Base-by-base conservation (phyloP, 805 yeast species). In the Scheffersomyces ergatensis region DNA sequence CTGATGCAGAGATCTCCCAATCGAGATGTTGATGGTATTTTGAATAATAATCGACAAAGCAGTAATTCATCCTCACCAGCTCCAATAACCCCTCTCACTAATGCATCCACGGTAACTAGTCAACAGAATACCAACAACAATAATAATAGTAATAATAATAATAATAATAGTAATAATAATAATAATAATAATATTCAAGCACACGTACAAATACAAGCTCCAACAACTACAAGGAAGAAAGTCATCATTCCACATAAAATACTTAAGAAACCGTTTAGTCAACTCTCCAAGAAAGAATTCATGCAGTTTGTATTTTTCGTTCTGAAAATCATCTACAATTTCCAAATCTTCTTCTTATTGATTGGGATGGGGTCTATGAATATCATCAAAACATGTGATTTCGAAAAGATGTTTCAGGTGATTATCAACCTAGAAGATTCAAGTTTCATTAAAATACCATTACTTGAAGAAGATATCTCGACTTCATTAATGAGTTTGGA, bases 161-260 rank as follows among this genome's bases (percentile, higher is more conserved):
- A n/a, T n/a, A n/a, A n/a, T n/a, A n/a, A n/a, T n/a, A n/a, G n/a
- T n/a, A n/a, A n/a, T n/a, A n/a, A n/a, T n/a, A n/a, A n/a, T n/a
- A n/a, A n/a, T n/a, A n/a, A n/a, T n/a, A n/a, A n/a, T n/a, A n/a
- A n/a, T n/a, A n/a, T n/a, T n/a, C 48, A 11, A 15, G 8, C 11
- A 14, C 38, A 12, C 35, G 40, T 13, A 35, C 21, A 25, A 35
- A 16, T 19, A 31, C 29, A 24, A 14, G 47, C 43, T n/a, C 20
- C 24, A 9, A 19, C 7, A 24, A 17, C 36, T 32, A n/a, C 32
- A 15, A 32, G 26, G 58, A 60, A 40, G 59, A 54, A 42, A 47
- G 60, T 67, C 8, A 58, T 70, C 7, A 60, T 69, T 5, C 74
- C 76, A 1, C 74, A 70, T 43, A 61, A 61, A 43, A 65, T 70